Percentiles rank a stretch among this genome's conserved stretches.
Conservation (phyloP, 2,329 filamentous ascomycete genomes). For the Calonectria leucothoes region DNA sequence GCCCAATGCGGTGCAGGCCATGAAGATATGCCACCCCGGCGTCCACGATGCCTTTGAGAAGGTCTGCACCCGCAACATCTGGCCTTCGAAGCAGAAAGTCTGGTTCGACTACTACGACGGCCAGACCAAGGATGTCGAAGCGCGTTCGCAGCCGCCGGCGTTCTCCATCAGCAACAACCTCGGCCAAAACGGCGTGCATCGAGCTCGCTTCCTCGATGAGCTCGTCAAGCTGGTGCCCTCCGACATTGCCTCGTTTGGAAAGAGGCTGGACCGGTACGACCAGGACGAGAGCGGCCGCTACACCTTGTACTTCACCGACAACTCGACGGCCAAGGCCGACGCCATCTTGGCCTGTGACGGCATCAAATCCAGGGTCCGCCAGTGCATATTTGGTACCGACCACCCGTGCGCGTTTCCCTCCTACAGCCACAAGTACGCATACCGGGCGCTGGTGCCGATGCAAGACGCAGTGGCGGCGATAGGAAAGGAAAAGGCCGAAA, state of each 20-base stretch:
- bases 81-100: slow-evolving; percentile 33
- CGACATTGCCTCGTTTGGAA: slow-evolving; percentile 47
- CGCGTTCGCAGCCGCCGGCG: neutral
- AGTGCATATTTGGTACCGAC: slow-evolving; percentile 7
- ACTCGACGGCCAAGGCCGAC: slow-evolving; percentile 51
- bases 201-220: slow-evolving; percentile 54
- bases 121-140: slow-evolving; percentile 18
- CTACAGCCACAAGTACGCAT: slow-evolving; percentile 24
- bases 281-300: slow-evolving; percentile 32
- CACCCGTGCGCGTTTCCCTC: slow-evolving; percentile 14
- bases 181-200: slow-evolving; percentile 47
- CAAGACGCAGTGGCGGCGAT: slow-evolving; percentile 3
- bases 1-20: slow-evolving; percentile 62
- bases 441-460: slow-evolving; percentile 19
- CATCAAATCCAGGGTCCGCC: slow-evolving; percentile 18
- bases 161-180: slow-evolving; percentile 37
- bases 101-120: slow-evolving; percentile 42
- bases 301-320: slow-evolving; percentile 52
- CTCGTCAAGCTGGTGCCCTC: slow-evolving; percentile 52
- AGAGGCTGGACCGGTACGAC: slow-evolving; percentile 29
- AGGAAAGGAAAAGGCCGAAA: slow-evolving; percentile 19
- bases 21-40: slow-evolving; percentile 52
- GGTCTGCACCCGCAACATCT: slow-evolving; percentile 39
- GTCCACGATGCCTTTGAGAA: slow-evolving; percentile 46
- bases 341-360: slow-evolving; percentile 33